Evolutionary conservation across 768 basidiomycete genomes (phyloP).

Genomic region (Trametes sanguinea): DNA sequence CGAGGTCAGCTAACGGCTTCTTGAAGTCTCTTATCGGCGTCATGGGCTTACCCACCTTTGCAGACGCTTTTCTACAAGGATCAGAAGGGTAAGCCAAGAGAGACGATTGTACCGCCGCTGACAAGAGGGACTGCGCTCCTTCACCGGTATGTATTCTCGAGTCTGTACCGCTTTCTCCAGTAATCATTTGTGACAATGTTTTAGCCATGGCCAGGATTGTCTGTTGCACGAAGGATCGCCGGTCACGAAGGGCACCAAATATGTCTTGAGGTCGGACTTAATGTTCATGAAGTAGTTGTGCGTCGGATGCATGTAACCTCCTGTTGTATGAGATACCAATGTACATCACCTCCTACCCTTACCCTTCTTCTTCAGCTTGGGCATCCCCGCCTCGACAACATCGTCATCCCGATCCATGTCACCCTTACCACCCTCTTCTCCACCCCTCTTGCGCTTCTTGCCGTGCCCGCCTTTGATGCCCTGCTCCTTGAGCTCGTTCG

Average conservation of each 20-base stretch:
- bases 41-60: background rate
- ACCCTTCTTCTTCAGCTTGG: slow-evolving; percentile 51
- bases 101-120: slow-evolving; percentile 53
- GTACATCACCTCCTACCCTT: slow-evolving; percentile 45
- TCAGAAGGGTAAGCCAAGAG: slow-evolving; percentile 48
- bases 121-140: slow-evolving; percentile 65
- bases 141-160: slow-evolving; percentile 50
- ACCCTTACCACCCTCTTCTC: slow-evolving; percentile 57
- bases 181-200: background rate
- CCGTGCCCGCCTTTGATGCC: slow-evolving; percentile 50
- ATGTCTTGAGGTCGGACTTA: slow-evolving; percentile 70
- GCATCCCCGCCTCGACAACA: slow-evolving; percentile 87
- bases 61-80: slow-evolving; percentile 74
- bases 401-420: slow-evolving; percentile 93
- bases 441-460: slow-evolving; percentile 51
- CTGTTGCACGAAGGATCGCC: slow-evolving; percentile 71
- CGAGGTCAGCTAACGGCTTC: slow-evolving; percentile 42
- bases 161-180: no score
- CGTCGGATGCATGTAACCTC: background rate
- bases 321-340: background rate
- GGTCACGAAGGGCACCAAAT: slow-evolving; percentile 65
- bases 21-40: background rate
- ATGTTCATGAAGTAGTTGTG: slow-evolving; percentile 55
- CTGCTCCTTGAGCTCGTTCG: slow-evolving; percentile 80
- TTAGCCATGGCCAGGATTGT: slow-evolving; percentile 71